Conservation (phyloP, 2,329 filamentous ascomycete genomes). For the Hymenoscyphus linearis region DNA sequence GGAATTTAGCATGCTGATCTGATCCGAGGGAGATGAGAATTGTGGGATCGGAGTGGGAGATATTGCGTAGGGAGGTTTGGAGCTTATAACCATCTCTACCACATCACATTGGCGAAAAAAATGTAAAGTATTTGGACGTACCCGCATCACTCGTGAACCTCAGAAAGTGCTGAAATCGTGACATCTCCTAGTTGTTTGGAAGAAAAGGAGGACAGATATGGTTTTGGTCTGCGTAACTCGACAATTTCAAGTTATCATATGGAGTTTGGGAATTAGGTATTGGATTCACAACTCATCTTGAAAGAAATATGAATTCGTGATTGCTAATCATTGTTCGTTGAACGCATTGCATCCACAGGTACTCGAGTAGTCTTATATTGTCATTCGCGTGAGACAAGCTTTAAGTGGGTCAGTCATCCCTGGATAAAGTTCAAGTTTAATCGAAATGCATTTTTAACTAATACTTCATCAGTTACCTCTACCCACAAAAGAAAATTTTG, state of each 20-base stretch:
- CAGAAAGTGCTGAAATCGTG: slow-evolving; percentile 15
- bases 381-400: neutral
- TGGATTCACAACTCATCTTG: neutral
- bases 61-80: no score
- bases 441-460: neutral
- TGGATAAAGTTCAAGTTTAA: neutral
- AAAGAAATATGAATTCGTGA: no score
- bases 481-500: neutral
- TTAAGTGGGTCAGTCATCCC: neutral
- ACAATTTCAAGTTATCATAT: neutral
- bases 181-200: neutral
- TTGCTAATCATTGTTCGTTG: neutral
- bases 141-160: slow-evolving; percentile 26
- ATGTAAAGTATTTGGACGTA: slow-evolving; percentile 1
- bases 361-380: no score
- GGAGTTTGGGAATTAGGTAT: neutral
- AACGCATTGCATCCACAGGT: no score
- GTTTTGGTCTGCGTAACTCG: neutral
- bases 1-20: neutral
- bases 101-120: no score
- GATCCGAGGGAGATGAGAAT: no score
- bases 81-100: no score
- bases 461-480: neutral
- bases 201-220: neutral
- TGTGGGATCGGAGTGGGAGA: no score